Percentiles rank a stretch among this genome's conserved stretches.
Conservation (phyloP, 2,329 filamentous ascomycete genomes). For the Myriosclerotinia curreyana region DNA sequence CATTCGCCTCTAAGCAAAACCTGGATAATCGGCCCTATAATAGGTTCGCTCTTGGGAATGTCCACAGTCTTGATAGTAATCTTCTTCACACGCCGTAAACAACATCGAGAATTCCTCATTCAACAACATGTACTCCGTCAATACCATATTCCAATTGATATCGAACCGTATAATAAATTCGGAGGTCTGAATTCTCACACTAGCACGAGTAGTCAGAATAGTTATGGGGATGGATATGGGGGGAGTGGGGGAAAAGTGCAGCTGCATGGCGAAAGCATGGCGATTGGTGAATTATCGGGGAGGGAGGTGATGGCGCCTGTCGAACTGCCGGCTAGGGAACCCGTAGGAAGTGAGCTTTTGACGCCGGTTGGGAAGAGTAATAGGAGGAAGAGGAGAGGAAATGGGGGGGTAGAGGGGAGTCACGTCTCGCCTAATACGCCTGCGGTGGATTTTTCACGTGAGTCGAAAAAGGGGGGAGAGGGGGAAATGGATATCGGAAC, state of each 20-base stretch:
- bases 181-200: not conserved
- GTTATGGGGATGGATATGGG: constrained; percentile 21
- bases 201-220: constrained; percentile 8
- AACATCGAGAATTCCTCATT: constrained; percentile 17
- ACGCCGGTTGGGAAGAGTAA: constrained; percentile 24
- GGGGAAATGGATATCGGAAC: not conserved
- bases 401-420: not conserved
- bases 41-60: constrained; percentile 33
- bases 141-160: constrained; percentile 4
- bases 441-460: not conserved
- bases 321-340: constrained; percentile 33
- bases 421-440: not conserved
- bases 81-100: constrained; percentile 32
- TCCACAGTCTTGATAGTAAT: constrained; percentile 33
- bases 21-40: constrained; percentile 34
- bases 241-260: constrained; percentile 26
- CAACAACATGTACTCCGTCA: not conserved
- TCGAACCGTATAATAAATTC: constrained; percentile 1
- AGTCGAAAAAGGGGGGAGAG: not conserved
- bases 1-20: constrained; percentile 23
- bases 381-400: not conserved
- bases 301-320: constrained; percentile 27
- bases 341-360: constrained; percentile 32
- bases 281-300: constrained; percentile 28
- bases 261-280: constrained; percentile 29